A percentile compares a stretch with the other conserved stretches of the same genome.
These are phyloP conservation scores for Psilocybe sp. DNA, from an alignment of 768 basidiomycete genomes.

Conservation along the genomic window DNA sequence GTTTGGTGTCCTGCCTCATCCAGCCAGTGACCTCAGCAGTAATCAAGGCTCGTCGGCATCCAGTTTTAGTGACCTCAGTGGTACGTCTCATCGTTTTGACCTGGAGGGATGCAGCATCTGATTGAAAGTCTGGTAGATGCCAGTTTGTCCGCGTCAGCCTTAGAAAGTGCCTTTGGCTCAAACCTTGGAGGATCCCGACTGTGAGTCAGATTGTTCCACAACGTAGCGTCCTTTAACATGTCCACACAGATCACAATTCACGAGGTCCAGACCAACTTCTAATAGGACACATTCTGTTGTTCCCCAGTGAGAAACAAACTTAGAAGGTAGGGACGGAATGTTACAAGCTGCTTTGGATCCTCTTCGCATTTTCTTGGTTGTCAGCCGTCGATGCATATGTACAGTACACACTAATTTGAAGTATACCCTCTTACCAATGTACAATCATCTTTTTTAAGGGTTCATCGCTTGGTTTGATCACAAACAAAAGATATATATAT, in stretches of 20 bases:
- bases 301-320: conserved; percentile 19
- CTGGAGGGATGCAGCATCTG: neutral
- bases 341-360: too few species aligned
- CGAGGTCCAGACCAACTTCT: conserved; percentile 29
- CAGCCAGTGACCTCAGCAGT: conserved; percentile 55
- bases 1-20: conserved; percentile 40
- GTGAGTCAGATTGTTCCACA: conserved; percentile 41
- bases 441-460: too few species aligned
- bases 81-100: conserved; percentile 35
- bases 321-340: too few species aligned
- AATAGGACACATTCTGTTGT: conserved; percentile 25
- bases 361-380: too few species aligned
- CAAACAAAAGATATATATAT: too few species aligned
- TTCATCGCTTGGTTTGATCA: too few species aligned
- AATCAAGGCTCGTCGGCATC: conserved; percentile 73
- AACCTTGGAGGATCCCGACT: conserved; percentile 71
- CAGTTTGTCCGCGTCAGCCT: conserved; percentile 73
- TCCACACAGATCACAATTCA: conserved; percentile 32
- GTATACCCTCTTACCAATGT: too few species aligned
- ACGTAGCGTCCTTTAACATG: neutral
- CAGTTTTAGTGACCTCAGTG: conserved; percentile 84
- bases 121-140: conserved; percentile 42
- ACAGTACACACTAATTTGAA: too few species aligned
- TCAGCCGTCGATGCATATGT: too few species aligned
- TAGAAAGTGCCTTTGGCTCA: conserved; percentile 79